A percentile compares a stretch with the other conserved stretches of the same genome.
Evolutionary conservation across 768 basidiomycete genomes (phyloP).

Genomic region (Wakefieldia striispora): DNA sequence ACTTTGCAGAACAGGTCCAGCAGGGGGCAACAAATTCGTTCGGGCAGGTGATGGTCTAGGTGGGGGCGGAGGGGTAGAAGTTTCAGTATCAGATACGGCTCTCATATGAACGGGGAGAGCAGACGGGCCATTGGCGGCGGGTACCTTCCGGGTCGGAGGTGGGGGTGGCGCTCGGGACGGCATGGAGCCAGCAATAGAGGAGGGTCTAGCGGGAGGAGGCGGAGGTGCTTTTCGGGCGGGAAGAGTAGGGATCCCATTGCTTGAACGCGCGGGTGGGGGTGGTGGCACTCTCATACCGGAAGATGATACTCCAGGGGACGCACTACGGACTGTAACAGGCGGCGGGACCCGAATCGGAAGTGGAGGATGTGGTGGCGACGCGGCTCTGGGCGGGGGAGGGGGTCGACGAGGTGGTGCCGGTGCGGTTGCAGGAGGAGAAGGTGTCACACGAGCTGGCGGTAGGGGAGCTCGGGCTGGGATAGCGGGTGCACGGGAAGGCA

Average conservation of each 20-base stretch:
- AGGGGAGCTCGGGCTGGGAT: constrained; percentile 44
- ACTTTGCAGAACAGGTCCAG: constrained; percentile 11
- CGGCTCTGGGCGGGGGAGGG: constrained; percentile 32
- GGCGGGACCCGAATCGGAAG: constrained; percentile 28
- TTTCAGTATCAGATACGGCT: constrained; percentile 44
- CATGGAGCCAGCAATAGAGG: constrained; percentile 27
- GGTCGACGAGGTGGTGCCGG: constrained; percentile 29
- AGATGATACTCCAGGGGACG: constrained; percentile 20
- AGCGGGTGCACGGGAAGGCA: constrained; percentile 43
- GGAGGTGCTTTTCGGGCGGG: constrained; percentile 38
- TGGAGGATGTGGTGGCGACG: constrained; percentile 26
- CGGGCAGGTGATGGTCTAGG: constrained; percentile 31
- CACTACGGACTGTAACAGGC: constrained; percentile 26
- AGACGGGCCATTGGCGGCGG: constrained; percentile 26
- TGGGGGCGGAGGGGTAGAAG: constrained; percentile 33
- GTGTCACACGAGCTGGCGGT: constrained; percentile 36
- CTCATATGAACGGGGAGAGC: constrained; percentile 38
- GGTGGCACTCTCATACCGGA: constrained; percentile 17
- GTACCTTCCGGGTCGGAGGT: constrained; percentile 41
- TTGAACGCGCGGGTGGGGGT: constrained; percentile 28
- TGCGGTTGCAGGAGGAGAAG: constrained; percentile 24
- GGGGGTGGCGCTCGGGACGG: constrained; percentile 36
- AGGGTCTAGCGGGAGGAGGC: constrained; percentile 46
- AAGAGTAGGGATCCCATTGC: constrained; percentile 11
- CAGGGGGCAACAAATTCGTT: constrained; percentile 18